Evolutionary conservation across 495 filamentous ascomycete genomes (phyloP), one percentile per base, ranked within the genome.

Genomic region (Copromyces sp.): DNA sequence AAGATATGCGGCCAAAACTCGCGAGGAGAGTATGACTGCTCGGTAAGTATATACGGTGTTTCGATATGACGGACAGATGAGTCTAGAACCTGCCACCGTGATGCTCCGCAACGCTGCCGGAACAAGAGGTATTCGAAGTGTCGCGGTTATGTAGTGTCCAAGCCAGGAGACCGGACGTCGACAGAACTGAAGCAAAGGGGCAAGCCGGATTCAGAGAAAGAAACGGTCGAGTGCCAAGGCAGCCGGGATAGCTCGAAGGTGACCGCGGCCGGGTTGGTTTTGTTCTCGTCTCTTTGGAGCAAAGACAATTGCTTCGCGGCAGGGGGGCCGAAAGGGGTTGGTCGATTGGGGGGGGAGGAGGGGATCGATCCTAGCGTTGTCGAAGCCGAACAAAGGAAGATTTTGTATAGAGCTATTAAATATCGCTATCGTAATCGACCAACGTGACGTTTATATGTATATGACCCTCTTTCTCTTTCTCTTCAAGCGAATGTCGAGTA

Each of bases 401-500:
- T 68, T 73, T 53, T 73, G 61, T 44, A 65, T 71, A 24, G 42
- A 70, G 39, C 73, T 75, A 79, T 78, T 79, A 79, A 76, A 79
- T 72, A 71, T 73, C 69, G 70, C 69, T 80, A 74, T 74, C 59
- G 74, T 71, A 74, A 53, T 75, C 68, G 69, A 70, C 40, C 71
- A 75, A 76, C 65, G 44, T 59, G 47, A 59, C 24, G 47, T 24
- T 59, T 59, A 47, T 47, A 47, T 20, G 44, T 45, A 45, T 53
- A 24, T 20, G 20, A 59, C 20, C 8, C 24, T 35, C 12, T 61
- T 32, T 72, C 65, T 71, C 53, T 73, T 44, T 65, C 68, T 72
- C 71, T 38, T 39, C 40, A 74, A 76, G 73, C 74, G 78, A 77
- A 74, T 20, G 76, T 75, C 75, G 76, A 78, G 75, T 77, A 79